Conservation (phyloP, 768 basidiomycete species). For the Mrakia gelida region DNA sequence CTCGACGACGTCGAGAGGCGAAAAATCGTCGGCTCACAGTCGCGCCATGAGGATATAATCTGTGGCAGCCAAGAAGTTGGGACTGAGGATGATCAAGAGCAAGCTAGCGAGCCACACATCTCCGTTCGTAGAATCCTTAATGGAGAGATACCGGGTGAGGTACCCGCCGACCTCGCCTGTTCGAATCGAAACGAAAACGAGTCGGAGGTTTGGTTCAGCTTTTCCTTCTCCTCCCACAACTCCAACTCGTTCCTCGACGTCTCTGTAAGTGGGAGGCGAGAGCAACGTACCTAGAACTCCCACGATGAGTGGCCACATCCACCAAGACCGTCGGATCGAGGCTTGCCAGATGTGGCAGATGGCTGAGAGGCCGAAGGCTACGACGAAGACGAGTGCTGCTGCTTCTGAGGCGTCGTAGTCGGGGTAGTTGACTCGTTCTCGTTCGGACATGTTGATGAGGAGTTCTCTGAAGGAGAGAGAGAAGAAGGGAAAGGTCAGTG, state of each 20-base stretch:
- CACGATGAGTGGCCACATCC: constrained; percentile 21
- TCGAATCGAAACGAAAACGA: neutral
- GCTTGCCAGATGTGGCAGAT: neutral
- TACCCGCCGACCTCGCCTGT: constrained; percentile 15
- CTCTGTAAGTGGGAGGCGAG: too few species aligned
- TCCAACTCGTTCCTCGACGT: neutral
- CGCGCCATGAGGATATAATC: constrained; percentile 23
- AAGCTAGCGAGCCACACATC: constrained; percentile 7
- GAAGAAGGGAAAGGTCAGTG: neutral
- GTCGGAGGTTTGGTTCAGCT: neutral
- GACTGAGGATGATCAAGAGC: constrained; percentile 9
- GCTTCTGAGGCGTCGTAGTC: constrained; percentile 12
- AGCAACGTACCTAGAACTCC: constrained; percentile 7
- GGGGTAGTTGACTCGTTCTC: neutral
- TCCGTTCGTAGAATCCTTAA: neutral
- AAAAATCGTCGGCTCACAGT: too few species aligned
- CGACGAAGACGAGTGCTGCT: neutral
- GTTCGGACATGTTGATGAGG: neutral
- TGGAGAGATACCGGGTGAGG: neutral
- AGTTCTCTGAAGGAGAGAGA: neutral
- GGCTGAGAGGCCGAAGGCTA: constrained; percentile 2
- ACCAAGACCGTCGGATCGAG: neutral
- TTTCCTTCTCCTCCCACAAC: neutral
- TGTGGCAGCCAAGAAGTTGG: constrained; percentile 19
- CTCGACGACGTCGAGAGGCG: neutral